phyloP scores from a whole-genome alignment of 352 stramenopile species.

The Pythium periplocum region DNA sequence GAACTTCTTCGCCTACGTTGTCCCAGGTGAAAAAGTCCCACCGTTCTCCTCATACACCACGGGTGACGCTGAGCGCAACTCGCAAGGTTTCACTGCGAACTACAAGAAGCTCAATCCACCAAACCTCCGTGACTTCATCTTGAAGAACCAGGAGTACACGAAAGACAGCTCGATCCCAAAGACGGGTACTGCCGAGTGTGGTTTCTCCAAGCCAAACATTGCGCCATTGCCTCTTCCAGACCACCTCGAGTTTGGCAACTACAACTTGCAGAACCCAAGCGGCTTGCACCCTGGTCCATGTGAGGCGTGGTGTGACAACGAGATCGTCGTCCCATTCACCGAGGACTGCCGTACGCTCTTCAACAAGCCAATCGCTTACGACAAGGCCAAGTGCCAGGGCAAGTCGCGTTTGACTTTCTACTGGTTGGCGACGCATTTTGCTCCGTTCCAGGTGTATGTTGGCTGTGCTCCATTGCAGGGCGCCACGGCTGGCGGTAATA shows the following conservation, averaged over 20 bases:
- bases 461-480: constrained; percentile 1
- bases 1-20: constrained; percentile 19
- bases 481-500: background rate
- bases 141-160: constrained; percentile 6
- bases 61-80: constrained; percentile 12
- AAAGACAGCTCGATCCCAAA: background rate
- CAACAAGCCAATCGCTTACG: constrained; percentile 24
- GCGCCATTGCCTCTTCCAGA: constrained; percentile 5
- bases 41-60: constrained; percentile 18
- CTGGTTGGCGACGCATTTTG: constrained; percentile 43
- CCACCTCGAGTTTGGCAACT: constrained; percentile 10
- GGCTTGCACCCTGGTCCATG: constrained; percentile 29
- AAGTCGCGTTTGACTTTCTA: constrained; percentile 42
- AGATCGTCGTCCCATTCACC: constrained; percentile 31
- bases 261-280: constrained; percentile 1
- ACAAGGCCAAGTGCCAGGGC: constrained; percentile 27
- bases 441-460: constrained; percentile 48
- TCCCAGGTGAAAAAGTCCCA: constrained; percentile 8
- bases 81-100: constrained; percentile 8
- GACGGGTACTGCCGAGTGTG: constrained; percentile 7
- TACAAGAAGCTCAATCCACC: constrained; percentile 5
- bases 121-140: constrained; percentile 6
- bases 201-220: constrained; percentile 5
- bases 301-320: constrained; percentile 40
- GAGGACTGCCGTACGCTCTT: constrained; percentile 22